Evolutionary conservation across 2,329 filamentous ascomycete genomes (phyloP), one percentile per base, ranked within the genome.

Genomic region (Alternaria angustiovoidea): DNA sequence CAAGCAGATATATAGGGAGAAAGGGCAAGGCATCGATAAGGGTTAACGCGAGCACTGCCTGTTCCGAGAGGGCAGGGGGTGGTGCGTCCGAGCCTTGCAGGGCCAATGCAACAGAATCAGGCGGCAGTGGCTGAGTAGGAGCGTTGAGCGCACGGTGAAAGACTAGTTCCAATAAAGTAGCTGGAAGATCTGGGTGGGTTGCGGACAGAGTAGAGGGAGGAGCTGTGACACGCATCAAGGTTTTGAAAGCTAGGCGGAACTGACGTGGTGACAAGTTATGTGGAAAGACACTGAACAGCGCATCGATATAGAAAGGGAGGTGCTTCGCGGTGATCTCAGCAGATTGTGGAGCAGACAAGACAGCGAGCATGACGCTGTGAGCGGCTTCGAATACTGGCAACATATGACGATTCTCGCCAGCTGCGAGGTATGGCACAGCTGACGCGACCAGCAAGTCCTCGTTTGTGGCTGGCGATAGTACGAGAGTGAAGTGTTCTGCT

Each of bases 241-340:
- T 94, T 75, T 90, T 92, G 82, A 96, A 94, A 11, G 93, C 94
- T 9, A 97, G 84, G 30, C 93, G 87, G 81, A 97, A 97, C 75
- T 97, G 94, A 16, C 93, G 88, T 1, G 91, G 85, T 0, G 92
- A 94, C 20, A 97, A 87, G 59, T 90, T 90, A 1, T 83, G 76
- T 0, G 94, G 93, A 77, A 97, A 97, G 1, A 92, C 89, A 72
- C 83, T 83, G 72, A 96, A 91, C 0, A 97, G 84, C 14, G 89
- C 88, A 68, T 94, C 89, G 64, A 96, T 88, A 78, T 97, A 97
- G 72, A 92, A 92, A 0, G 93, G 92, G 1, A 94, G 84, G 54
- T 95, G 86, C 64, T 86, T 85, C 8, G 88, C 85, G 16, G 92
- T 89, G 22, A 96, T 69, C 14, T 86, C 80, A 18, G 89, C 88